Conservation (phyloP, 2,329 filamentous ascomycete genomes). For the Thelonectria rubi region DNA sequence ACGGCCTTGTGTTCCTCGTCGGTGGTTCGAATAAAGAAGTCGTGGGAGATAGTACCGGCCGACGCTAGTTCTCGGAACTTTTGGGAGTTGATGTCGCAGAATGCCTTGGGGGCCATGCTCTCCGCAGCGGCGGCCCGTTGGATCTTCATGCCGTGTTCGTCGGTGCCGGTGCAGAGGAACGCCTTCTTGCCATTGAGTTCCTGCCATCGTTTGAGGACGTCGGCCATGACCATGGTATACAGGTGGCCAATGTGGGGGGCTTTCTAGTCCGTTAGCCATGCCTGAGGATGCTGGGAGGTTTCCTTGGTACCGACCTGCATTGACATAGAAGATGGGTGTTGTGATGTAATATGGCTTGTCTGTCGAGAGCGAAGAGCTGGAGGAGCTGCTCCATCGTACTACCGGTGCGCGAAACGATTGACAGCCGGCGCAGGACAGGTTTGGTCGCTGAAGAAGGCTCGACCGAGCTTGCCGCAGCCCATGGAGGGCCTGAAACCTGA, state of each 20-base stretch:
- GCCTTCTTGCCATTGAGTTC: constrained; percentile 75
- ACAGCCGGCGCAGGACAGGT: constrained; percentile 45
- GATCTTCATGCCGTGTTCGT: constrained; percentile 98
- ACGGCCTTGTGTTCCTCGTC: constrained; percentile 82
- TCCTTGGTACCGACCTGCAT: constrained; percentile 71
- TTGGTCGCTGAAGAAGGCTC: constrained; percentile 25
- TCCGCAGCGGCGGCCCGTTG: constrained; percentile 83
- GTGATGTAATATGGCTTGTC: constrained; percentile 93
- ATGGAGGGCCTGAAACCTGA: constrained; percentile 40
- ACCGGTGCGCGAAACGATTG: constrained; percentile 32
- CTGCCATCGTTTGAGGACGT: constrained; percentile 94
- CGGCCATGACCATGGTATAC: constrained; percentile 89
- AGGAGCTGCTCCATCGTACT: constrained; percentile 47
- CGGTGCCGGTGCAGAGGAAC: constrained; percentile 87
- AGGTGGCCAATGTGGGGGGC: constrained; percentile 95
- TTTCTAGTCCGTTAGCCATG: constrained; percentile 47
- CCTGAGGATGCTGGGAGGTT: not conserved
- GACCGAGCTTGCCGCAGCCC: constrained; percentile 36
- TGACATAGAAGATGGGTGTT: constrained; percentile 98
- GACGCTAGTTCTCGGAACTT: constrained; percentile 81
- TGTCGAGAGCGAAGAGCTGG: constrained; percentile 33
- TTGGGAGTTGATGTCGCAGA: constrained; percentile 85
- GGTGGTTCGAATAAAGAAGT: constrained; percentile 93
- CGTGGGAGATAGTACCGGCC: constrained; percentile 75
- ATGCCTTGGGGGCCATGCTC: constrained; percentile 77